Conservation (phyloP, 2,329 filamentous ascomycete genomes). For the Colletotrichum limetticola region DNA sequence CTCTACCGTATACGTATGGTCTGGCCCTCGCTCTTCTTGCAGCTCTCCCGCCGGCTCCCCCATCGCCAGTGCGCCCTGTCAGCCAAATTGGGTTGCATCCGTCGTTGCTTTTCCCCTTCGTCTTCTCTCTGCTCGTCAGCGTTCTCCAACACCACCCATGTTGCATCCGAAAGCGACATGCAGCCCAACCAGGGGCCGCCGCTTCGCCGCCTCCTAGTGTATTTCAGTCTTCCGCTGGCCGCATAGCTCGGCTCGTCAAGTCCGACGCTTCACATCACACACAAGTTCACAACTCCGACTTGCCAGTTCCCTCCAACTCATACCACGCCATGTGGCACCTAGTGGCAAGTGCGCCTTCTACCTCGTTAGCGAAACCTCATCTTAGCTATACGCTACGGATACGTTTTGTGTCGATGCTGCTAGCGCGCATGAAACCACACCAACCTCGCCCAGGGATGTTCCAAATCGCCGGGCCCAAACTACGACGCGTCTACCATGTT, state of each 20-base stretch:
- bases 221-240: background rate
- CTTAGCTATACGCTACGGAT: background rate
- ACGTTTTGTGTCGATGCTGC: background rate
- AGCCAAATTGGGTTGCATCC: background rate
- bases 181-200: constrained; percentile 5
- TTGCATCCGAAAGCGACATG: constrained; percentile 3
- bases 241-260: background rate
- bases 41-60: constrained; percentile 16
- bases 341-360: background rate
- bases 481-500: background rate
- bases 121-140: background rate
- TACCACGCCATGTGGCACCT: background rate
- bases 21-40: constrained; percentile 7
- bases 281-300: background rate
- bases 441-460: constrained; percentile 4
- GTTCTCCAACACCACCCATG: background rate
- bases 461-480: constrained; percentile 16
- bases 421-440: background rate
- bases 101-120: constrained; percentile 1
- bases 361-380: background rate
- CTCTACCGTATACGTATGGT: background rate
- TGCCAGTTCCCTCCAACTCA: background rate
- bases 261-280: background rate
- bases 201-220: background rate
- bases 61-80: background rate